A percentile compares a stretch with the other conserved stretches of the same genome.
Evolutionary conservation across 129 eudicot species (phyloP).

Genomic region (Helianthus tuberosus): DNA sequence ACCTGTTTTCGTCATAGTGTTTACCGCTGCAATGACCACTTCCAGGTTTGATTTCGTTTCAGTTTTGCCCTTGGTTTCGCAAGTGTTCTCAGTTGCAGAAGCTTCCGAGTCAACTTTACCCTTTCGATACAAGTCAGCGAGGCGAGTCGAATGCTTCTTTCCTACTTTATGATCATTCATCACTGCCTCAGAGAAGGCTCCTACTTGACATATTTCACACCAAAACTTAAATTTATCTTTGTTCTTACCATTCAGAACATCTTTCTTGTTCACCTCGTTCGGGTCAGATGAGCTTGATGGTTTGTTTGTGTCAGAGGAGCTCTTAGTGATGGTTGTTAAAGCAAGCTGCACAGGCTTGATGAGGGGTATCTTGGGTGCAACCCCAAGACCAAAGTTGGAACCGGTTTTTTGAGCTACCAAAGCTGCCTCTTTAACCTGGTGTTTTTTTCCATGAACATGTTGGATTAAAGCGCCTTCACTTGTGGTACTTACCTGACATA

Average conservation of each 20-base stretch:
- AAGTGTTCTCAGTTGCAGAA: neutral
- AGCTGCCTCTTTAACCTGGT: slow-evolving; percentile 55
- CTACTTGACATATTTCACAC: slow-evolving; percentile 64
- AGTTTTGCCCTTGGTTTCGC: neutral
- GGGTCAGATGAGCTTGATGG: neutral
- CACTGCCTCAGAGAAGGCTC: slow-evolving; percentile 38
- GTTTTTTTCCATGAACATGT: slow-evolving; percentile 69
- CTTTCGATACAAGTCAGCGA: slow-evolving; percentile 22
- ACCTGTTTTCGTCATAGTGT: slow-evolving; percentile 9
- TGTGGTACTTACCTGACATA: slow-evolving; percentile 66
- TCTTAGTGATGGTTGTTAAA: slow-evolving; percentile 8
- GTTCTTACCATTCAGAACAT: neutral
- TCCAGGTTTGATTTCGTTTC: neutral
- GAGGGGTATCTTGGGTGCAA: slow-evolving; percentile 37
- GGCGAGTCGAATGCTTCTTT: slow-evolving; percentile 45
- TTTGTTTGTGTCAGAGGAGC: slow-evolving; percentile 4
- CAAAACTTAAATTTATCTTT: slow-evolving; percentile 39
- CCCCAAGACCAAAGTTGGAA: slow-evolving; percentile 47
- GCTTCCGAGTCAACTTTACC: slow-evolving; percentile 24
- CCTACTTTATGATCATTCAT: slow-evolving; percentile 59
- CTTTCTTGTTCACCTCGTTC: slow-evolving; percentile 21
- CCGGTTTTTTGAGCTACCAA: slow-evolving; percentile 43
- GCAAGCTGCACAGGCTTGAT: slow-evolving; percentile 13
- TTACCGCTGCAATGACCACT: slow-evolving; percentile 7
- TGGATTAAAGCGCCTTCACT: slow-evolving; percentile 49